These are phyloP conservation scores for Hanseniaspora guilliermondii DNA, from an alignment of 805 yeast genomes.

Conservation along the genomic window DNA sequence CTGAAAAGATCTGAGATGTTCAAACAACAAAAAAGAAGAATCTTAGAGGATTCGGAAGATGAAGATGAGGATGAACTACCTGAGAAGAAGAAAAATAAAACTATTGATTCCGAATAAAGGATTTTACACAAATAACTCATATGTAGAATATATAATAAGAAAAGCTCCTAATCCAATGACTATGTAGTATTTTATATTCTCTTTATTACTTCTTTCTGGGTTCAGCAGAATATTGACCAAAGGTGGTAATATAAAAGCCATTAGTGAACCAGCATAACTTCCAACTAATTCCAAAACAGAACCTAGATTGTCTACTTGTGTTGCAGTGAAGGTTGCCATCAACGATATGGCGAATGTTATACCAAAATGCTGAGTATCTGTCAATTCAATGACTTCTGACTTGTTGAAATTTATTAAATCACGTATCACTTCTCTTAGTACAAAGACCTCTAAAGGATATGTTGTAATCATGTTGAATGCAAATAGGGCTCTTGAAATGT, in stretches of 20 bases:
- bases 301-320: conserved; percentile 46
- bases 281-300: conserved; percentile 83
- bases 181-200: conserved; percentile 44
- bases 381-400: conserved; percentile 25
- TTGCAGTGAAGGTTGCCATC: conserved; percentile 64
- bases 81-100: not conserved
- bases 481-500: conserved; percentile 79
- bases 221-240: conserved; percentile 58
- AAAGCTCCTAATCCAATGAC: conserved; percentile 61
- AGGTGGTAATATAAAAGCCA: conserved; percentile 90
- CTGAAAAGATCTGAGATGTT: not conserved
- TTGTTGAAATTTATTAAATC: conserved; percentile 38
- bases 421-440: conserved; percentile 72
- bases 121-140: conserved; percentile 33
- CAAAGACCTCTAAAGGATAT: conserved; percentile 81
- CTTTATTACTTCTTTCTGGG: conserved; percentile 29
- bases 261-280: conserved; percentile 79
- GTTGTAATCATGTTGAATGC: conserved; percentile 90
- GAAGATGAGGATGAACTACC: not conserved
- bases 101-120: not conserved
- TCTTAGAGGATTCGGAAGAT: not conserved
- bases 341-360: conserved; percentile 57
- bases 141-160: conserved; percentile 71
- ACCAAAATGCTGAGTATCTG: conserved; percentile 41
- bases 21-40: not conserved